phyloP scores from a whole-genome alignment of 192 early-diverging fungal species.

The Pilaira anomala region DNA sequence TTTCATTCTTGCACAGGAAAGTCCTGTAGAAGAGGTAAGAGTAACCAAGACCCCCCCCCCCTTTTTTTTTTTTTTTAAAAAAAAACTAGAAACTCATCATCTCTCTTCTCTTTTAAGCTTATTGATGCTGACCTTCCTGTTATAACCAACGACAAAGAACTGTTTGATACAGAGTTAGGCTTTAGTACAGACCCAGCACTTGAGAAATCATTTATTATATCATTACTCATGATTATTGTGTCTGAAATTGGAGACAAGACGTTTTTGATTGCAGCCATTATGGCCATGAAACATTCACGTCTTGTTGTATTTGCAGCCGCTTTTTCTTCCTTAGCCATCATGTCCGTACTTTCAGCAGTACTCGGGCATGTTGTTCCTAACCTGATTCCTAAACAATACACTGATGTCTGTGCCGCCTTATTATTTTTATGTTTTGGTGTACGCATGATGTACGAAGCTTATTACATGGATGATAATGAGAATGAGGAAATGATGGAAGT shows the following conservation, averaged over 20 bases:
- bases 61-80: not conserved
- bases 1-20: not conserved
- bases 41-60: too few relatives aligned
- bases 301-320: slow-evolving; percentile 88
- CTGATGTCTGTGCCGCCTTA: slow-evolving; percentile 75
- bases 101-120: not conserved
- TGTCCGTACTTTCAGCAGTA: slow-evolving; percentile 94
- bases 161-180: too few relatives aligned
- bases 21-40: slow-evolving; percentile 24
- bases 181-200: not conserved
- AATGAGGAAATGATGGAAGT: slow-evolving; percentile 91
- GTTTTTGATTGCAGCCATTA: slow-evolving; percentile 96
- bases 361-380: slow-evolving; percentile 89
- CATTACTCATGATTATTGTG: slow-evolving; percentile 87
- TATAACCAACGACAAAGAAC: not conserved
- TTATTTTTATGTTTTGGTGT: slow-evolving; percentile 95
- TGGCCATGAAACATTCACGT: slow-evolving; percentile 97
- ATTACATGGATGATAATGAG: slow-evolving; percentile 84
- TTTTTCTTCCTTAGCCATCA: slow-evolving; percentile 81
- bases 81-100: not conserved
- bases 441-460: slow-evolving; percentile 82
- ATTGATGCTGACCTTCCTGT: not conserved
- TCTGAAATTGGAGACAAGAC: slow-evolving; percentile 99
- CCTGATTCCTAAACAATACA: slow-evolving; percentile 83
- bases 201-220: slow-evolving; percentile 50